A percentile compares a stretch with the other conserved stretches of the same genome.
Evolutionary conservation across 306 rosid genomes (phyloP).

Genomic region (Malus sieversii): DNA sequence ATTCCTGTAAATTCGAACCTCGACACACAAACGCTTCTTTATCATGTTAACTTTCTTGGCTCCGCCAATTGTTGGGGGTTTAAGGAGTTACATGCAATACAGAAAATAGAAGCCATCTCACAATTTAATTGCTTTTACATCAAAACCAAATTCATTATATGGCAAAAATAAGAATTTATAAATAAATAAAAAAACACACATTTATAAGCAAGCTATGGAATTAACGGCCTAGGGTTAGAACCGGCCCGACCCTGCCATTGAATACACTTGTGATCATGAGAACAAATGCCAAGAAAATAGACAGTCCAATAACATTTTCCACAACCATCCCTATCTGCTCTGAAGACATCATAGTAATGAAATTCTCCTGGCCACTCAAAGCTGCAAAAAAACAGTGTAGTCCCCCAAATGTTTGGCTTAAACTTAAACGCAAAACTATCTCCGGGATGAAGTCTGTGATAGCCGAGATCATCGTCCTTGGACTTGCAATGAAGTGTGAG

Average conservation of each 20-base stretch:
- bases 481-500: constrained; percentile 7
- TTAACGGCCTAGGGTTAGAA: neutral
- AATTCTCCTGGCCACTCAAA: neutral
- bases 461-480: constrained; percentile 17
- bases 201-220: neutral
- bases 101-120: no score
- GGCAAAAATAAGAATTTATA: neutral
- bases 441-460: neutral
- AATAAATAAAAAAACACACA: no score
- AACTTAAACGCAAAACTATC: constrained; percentile 2
- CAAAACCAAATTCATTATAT: no score
- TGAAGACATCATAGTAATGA: neutral
- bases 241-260: neutral
- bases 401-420: neutral
- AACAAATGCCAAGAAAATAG: neutral
- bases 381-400: constrained; percentile 7
- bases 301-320: constrained; percentile 3
- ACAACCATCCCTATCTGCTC: neutral
- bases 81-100: no score
- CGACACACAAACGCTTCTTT: no score
- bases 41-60: no score
- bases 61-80: no score
- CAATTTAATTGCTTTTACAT: no score
- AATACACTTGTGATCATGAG: neutral
- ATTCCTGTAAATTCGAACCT: no score